Percentiles rank a stretch among this genome's conserved stretches.
Evolutionary conservation across 257 asterid species (phyloP).

Genomic region (Ilex aquifolium): DNA sequence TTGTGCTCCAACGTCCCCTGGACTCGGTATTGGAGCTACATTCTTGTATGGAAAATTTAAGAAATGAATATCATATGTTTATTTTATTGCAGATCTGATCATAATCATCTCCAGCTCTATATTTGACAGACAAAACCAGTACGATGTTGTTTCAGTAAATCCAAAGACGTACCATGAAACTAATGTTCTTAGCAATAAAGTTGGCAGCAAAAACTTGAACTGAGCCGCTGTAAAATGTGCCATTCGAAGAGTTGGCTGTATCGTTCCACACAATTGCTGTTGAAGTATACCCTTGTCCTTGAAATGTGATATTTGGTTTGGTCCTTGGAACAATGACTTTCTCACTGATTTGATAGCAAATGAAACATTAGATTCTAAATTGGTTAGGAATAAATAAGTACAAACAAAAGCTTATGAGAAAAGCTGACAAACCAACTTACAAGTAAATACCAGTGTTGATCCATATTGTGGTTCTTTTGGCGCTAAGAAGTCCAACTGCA

Average conservation of each 20-base stretch:
- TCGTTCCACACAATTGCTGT: constrained; percentile 91
- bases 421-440: constrained; percentile 33
- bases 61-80: too few relatives aligned
- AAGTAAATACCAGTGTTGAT: constrained; percentile 72
- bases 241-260: constrained; percentile 75
- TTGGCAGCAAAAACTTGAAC: constrained; percentile 80
- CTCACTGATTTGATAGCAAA: constrained; percentile 39
- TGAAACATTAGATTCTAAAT: too few relatives aligned
- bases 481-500: constrained; percentile 48
- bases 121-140: too few relatives aligned
- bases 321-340: constrained; percentile 61
- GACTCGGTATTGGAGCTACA: constrained; percentile 75
- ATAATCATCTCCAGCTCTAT: too few relatives aligned
- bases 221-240: constrained; percentile 83
- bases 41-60: constrained; percentile 30
- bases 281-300: constrained; percentile 88
- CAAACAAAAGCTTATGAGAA: too few relatives aligned
- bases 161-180: constrained; percentile 59
- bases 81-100: too few relatives aligned
- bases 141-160: too few relatives aligned
- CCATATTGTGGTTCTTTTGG: constrained; percentile 65
- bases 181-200: constrained; percentile 79
- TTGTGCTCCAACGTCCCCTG: constrained; percentile 84
- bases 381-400: too few relatives aligned
- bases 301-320: constrained; percentile 79